Percentiles rank a stretch among this genome's conserved stretches.
Evolutionary conservation across 2,329 filamentous ascomycete species (phyloP).

Genomic region (Alternaria conjuncta): DNA sequence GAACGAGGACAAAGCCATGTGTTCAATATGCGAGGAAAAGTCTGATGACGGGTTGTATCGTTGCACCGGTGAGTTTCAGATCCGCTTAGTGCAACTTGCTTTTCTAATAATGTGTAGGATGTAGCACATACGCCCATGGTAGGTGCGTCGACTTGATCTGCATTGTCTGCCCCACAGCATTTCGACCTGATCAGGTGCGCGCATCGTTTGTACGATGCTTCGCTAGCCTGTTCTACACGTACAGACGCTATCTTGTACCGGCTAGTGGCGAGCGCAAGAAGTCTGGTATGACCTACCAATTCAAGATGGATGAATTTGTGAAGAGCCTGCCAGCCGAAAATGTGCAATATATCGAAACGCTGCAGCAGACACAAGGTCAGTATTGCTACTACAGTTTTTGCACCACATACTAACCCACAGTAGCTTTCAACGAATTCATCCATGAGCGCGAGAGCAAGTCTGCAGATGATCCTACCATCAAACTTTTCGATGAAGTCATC

Average conservation of each 20-base stretch:
- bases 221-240: constrained; percentile 72
- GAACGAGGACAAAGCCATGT: constrained; percentile 66
- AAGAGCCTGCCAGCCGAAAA: constrained; percentile 69
- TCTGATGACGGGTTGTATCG: constrained; percentile 76
- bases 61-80: constrained; percentile 61
- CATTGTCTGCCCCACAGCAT: constrained; percentile 70
- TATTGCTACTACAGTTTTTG: background rate
- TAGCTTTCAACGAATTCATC: constrained; percentile 82
- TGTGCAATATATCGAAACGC: constrained; percentile 66
- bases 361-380: constrained; percentile 69
- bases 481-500: constrained; percentile 84
- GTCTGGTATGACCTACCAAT: constrained; percentile 66
- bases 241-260: constrained; percentile 67
- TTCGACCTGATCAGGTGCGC: constrained; percentile 70
- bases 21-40: constrained; percentile 78
- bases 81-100: constrained; percentile 3
- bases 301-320: constrained; percentile 71
- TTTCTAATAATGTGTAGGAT: constrained; percentile 55
- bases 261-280: constrained; percentile 68
- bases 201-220: constrained; percentile 74
- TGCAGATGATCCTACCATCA: constrained; percentile 68
- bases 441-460: constrained; percentile 76
- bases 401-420: constrained; percentile 11
- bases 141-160: constrained; percentile 66
- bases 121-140: constrained; percentile 62